Conservation (phyloP, 75 land plant species). For the Pinus tabuliformis region DNA sequence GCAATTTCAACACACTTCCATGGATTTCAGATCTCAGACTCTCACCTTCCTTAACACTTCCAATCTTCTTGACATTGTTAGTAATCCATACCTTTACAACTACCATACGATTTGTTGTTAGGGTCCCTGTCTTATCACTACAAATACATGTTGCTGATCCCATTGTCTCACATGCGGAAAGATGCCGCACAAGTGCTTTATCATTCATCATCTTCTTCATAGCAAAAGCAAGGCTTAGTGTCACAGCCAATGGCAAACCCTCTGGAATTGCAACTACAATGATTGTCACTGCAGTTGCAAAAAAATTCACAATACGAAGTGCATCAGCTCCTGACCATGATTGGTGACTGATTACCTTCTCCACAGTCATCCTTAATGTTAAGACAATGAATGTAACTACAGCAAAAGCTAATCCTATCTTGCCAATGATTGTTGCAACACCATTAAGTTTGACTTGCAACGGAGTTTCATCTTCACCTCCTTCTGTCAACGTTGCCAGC, state of each 20-base stretch:
- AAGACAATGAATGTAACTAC: constrained; percentile 75
- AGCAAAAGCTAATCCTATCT: constrained; percentile 77
- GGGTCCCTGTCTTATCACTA: constrained; percentile 95
- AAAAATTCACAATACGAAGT: constrained; percentile 59
- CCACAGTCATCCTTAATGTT: constrained; percentile 36
- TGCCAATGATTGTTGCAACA: constrained; percentile 85
- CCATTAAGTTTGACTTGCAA: constrained; percentile 87
- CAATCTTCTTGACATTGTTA: constrained; percentile 42
- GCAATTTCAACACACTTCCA: constrained; percentile 26
- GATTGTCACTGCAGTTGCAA: constrained; percentile 90
- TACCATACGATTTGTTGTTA: constrained; percentile 93
- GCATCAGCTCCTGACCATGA: constrained; percentile 67
- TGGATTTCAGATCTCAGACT: constrained; percentile 31
- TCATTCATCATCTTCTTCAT: constrained; percentile 99
- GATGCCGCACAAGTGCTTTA: constrained; percentile 85
- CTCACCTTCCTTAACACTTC: constrained; percentile 16
- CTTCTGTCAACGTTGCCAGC: constrained; percentile 85
- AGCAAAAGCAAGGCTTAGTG: constrained; percentile 93
- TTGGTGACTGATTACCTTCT: constrained; percentile 29
- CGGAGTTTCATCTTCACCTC: constrained; percentile 90
- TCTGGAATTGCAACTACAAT: constrained; percentile 99
- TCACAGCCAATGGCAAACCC: constrained; percentile 95
- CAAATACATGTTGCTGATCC: constrained; percentile 91
- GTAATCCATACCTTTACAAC: constrained; percentile 79
- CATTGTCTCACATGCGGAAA: constrained; percentile 99